These are phyloP conservation scores for Pythium scleroteichum DNA, from an alignment of 352 stramenopile species.

Conservation along the genomic window DNA sequence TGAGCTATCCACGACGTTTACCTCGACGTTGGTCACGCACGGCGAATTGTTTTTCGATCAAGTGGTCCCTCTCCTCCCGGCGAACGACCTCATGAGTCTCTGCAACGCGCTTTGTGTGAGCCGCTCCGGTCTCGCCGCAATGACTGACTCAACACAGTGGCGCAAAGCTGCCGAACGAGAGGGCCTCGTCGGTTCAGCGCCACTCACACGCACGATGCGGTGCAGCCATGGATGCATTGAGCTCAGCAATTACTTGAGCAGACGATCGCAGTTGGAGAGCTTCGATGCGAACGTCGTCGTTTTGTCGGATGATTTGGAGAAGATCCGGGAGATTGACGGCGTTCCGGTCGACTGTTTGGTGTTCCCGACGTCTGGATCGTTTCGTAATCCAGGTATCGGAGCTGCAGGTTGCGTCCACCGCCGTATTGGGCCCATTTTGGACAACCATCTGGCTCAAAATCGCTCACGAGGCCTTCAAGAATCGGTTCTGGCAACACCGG, in stretches of 20 bases:
- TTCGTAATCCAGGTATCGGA: slow-evolving; percentile 41
- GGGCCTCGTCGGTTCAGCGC: neutral
- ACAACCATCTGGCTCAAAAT: slow-evolving; percentile 8
- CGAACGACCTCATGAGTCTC: slow-evolving; percentile 7
- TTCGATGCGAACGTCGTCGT: slow-evolving; percentile 41
- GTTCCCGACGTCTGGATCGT: slow-evolving; percentile 52
- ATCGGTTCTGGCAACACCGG: slow-evolving; percentile 44
- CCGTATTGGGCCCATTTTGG: slow-evolving; percentile 39
- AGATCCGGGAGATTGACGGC: slow-evolving; percentile 31
- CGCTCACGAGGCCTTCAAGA: neutral
- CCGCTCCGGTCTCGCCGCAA: neutral
- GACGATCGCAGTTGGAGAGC: slow-evolving; percentile 39
- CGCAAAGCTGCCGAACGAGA: slow-evolving; percentile 14
- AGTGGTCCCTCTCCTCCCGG: neutral
- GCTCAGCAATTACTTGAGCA: slow-evolving; percentile 44
- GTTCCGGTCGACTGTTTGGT: slow-evolving; percentile 54
- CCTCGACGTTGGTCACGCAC: too few relatives aligned
- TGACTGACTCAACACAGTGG: slow-evolving; percentile 15
- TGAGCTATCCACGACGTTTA: too few relatives aligned
- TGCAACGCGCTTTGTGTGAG: slow-evolving; percentile 9
- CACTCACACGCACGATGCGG: slow-evolving; percentile 10
- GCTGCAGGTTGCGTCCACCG: slow-evolving; percentile 50
- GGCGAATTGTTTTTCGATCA: too few relatives aligned
- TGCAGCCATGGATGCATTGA: slow-evolving; percentile 23
- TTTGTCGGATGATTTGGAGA: slow-evolving; percentile 46